Percentiles rank a stretch among this genome's conserved stretches.
Conservation (phyloP, 148 eudicot genomes). For the Rhododendron kiyosumense region DNA sequence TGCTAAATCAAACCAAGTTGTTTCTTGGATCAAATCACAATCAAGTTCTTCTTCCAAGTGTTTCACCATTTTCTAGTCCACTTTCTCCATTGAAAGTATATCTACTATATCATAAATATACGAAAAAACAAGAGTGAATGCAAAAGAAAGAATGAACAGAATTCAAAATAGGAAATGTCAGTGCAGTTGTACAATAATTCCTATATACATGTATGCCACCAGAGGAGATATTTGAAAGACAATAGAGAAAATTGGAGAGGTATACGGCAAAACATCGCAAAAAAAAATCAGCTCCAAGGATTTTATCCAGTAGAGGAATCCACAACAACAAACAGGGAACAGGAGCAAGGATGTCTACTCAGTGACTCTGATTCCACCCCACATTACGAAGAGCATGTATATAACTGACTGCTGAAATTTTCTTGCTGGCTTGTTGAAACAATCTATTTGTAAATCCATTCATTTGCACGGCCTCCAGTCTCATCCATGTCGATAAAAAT, state of each 20-base stretch:
- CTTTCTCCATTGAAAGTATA: neutral
- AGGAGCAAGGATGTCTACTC: neutral
- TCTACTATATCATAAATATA: neutral
- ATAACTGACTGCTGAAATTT: neutral
- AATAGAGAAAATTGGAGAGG: neutral
- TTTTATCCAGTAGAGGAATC: neutral
- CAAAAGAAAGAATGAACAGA: neutral
- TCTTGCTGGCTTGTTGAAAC: neutral
- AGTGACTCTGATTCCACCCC: neutral
- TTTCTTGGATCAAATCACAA: neutral
- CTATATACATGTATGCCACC: neutral
- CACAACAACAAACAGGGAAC: neutral
- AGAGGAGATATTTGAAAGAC: neutral
- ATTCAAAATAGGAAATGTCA: neutral
- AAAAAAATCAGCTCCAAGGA: neutral
- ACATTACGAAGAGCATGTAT: neutral
- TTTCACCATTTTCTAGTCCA: neutral
- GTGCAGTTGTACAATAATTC: neutral
- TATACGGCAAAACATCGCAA: neutral
- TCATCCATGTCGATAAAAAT: conserved; percentile 96
- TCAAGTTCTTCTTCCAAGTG: neutral
- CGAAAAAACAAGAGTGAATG: neutral
- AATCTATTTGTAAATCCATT: conserved; percentile 88
- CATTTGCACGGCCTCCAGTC: conserved; percentile 83
- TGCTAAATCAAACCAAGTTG: neutral